Base-by-base conservation (phyloP, 106 monocot species). In the Dendrobium officinale region DNA sequence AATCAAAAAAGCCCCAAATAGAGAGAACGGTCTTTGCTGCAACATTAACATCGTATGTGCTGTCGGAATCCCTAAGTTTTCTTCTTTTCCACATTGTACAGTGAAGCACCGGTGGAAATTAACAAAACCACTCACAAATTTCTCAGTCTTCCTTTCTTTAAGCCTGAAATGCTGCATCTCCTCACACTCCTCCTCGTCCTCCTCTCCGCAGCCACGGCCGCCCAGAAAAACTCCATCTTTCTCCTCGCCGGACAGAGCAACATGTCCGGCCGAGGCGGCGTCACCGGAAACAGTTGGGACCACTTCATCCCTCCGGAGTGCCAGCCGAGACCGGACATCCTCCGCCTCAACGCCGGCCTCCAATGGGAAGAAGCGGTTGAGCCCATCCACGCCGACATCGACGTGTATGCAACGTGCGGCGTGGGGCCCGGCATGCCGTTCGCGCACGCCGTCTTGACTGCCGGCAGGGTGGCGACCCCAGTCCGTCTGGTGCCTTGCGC, bases 311-410 rank as follows among this genome's bases (percentile, higher is more conserved):
- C 93, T 2, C 73, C 55, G 5, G 77, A 79, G 24, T 87, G 82
- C 87, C 74, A 31, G 18, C 88, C 96, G 15, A 79, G 49, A 75
- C 85, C 87, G 8, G 82, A 82, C 61, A 77, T 97, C 81, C 89
- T 90, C 82, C 90, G 93, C 74, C 86, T 94, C 77, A 77, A 81
- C 83, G 83, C 87, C 58, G 11, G 29, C 8, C 78, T 92, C 75
- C 67, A 19, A 42, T 89, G 89, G 89, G 80, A 82, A 81, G 75
- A 58, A 26, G 84, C 96, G 26, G 45, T 68, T 9, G 93, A 90
- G 77, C 96, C 96, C 7, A 84, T 96, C 82, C 96, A 96, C 86
- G 82, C 83, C 80, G 93, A 94, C 82, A 90, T 96, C 78, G 93
- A 96, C 87, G 67, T 64, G 64, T 22, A 31, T 67, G 88, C 85